These are phyloP conservation scores for Camelina laxa DNA, from an alignment of 345 rosid genomes.

Conservation along the genomic window DNA sequence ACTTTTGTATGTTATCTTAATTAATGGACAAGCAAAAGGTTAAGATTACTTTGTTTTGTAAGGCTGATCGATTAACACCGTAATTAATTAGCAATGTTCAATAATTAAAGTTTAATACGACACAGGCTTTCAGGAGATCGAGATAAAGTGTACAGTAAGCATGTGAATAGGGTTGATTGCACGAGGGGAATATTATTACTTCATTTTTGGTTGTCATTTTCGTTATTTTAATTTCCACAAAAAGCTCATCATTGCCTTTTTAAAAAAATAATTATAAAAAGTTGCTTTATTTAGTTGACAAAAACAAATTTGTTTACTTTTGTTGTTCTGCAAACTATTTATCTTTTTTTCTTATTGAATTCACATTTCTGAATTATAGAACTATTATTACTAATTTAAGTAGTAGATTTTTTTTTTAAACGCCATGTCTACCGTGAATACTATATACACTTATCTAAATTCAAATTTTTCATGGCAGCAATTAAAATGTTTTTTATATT, in stretches of 20 bases:
- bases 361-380: background rate
- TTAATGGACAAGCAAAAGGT: constrained; percentile 31
- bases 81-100: constrained; percentile 20
- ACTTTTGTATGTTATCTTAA: constrained; percentile 34
- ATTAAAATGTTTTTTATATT: too few relatives aligned
- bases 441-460: background rate
- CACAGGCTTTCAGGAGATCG: constrained; percentile 48
- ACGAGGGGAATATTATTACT: constrained; percentile 49
- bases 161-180: constrained; percentile 47
- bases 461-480: too few relatives aligned
- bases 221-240: constrained; percentile 16
- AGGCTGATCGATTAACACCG: constrained; percentile 29
- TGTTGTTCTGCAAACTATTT: background rate
- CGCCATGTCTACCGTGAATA: background rate
- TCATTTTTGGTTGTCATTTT: constrained; percentile 47
- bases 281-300: constrained; percentile 28
- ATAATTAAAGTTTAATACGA: constrained; percentile 40
- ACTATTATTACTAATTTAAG: background rate
- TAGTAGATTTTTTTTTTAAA: background rate
- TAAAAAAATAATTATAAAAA: background rate
- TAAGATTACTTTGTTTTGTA: constrained; percentile 40
- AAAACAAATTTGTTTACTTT: background rate
- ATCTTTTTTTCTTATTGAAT: background rate
- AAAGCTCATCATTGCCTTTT: constrained; percentile 21
- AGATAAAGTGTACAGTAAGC: constrained; percentile 43